These are phyloP conservation scores for Backusella morwellensis DNA, from an alignment of 192 early-diverging fungal species.

Conservation along the genomic window DNA sequence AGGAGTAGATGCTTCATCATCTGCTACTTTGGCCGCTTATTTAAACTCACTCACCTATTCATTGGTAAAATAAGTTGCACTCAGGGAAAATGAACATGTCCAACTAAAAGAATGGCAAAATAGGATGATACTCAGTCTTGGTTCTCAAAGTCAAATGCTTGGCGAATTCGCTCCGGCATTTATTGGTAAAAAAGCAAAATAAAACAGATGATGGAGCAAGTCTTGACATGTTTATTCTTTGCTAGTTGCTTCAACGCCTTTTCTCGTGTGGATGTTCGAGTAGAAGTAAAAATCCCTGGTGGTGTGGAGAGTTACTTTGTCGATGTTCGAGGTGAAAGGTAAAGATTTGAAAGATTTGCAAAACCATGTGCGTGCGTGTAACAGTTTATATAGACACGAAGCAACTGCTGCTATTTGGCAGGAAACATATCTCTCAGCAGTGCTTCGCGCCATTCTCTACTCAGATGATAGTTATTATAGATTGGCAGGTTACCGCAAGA, in stretches of 20 bases:
- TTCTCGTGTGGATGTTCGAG: constrained; percentile 93
- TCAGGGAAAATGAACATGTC: not conserved
- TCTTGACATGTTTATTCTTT: not conserved
- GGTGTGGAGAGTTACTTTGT: constrained; percentile 94
- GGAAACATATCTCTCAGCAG: constrained; percentile 84
- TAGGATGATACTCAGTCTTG: constrained; percentile 67
- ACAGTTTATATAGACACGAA: constrained; percentile 48
- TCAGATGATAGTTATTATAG: constrained; percentile 85
- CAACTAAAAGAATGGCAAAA: not conserved
- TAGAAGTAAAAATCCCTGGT: constrained; percentile 98
- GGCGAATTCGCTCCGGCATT: constrained; percentile 64
- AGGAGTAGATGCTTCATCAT: constrained; percentile 86
- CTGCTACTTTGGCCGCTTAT: constrained; percentile 96
- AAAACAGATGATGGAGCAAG: not conserved
- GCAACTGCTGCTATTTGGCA: constrained; percentile 84
- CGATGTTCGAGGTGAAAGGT: constrained; percentile 88
- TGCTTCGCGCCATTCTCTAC: constrained; percentile 89
- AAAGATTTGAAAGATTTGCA: not conserved
- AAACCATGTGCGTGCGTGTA: not conserved
- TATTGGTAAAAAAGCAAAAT: constrained; percentile 49
- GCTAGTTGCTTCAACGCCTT: constrained; percentile 96
- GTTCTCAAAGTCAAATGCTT: constrained; percentile 60
- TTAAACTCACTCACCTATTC: constrained; percentile 94
- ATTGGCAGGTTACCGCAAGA: constrained; percentile 84
- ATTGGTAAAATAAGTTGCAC: constrained; percentile 46